Conservation (phyloP, 2,329 filamentous ascomycete genomes). For the Colletotrichum sp. region DNA sequence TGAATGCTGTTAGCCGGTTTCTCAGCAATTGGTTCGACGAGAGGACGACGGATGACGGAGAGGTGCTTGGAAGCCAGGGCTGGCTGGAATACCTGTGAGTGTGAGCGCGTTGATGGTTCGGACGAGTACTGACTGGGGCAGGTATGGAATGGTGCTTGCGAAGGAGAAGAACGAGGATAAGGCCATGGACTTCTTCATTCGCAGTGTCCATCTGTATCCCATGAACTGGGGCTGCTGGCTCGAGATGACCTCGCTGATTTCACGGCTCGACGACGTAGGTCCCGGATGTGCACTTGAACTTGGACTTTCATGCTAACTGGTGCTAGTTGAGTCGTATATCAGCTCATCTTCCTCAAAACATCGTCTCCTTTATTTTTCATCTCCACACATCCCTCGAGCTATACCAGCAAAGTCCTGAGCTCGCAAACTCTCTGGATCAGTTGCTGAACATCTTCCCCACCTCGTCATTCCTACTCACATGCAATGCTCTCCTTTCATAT, state of each 20-base stretch:
- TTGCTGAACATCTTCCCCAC: conserved; percentile 84
- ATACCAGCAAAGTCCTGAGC: conserved; percentile 80
- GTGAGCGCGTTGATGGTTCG: not conserved
- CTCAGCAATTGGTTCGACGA: conserved; percentile 83
- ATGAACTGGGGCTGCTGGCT: conserved; percentile 99
- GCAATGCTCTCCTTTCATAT: conserved; percentile 86
- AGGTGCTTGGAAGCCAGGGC: conserved; percentile 74
- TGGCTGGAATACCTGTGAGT: conserved; percentile 85
- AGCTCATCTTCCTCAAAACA: conserved; percentile 81
- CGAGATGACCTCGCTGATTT: conserved; percentile 83
- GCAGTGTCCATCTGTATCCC: conserved; percentile 86
- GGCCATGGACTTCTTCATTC: conserved; percentile 85
- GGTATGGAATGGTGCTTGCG: conserved; percentile 86
- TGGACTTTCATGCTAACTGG: conserved; percentile 29
- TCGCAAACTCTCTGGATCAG: conserved; percentile 77
- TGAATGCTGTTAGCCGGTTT: conserved; percentile 75
- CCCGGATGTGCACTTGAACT: not conserved
- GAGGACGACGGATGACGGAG: conserved; percentile 61
- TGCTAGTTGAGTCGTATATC: conserved; percentile 73
- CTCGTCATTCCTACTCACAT: conserved; percentile 89
- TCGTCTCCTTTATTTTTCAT: conserved; percentile 94
- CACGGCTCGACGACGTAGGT: conserved; percentile 80
- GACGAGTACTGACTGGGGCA: conserved; percentile 30
- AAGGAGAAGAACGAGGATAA: conserved; percentile 89
- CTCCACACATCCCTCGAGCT: conserved; percentile 90